A percentile compares a stretch with the other conserved stretches of the same genome.
These are phyloP conservation scores for Pseudogymnoascus sp. DNA, from an alignment of 2,329 filamentous ascomycete genomes.

Conservation along the genomic window DNA sequence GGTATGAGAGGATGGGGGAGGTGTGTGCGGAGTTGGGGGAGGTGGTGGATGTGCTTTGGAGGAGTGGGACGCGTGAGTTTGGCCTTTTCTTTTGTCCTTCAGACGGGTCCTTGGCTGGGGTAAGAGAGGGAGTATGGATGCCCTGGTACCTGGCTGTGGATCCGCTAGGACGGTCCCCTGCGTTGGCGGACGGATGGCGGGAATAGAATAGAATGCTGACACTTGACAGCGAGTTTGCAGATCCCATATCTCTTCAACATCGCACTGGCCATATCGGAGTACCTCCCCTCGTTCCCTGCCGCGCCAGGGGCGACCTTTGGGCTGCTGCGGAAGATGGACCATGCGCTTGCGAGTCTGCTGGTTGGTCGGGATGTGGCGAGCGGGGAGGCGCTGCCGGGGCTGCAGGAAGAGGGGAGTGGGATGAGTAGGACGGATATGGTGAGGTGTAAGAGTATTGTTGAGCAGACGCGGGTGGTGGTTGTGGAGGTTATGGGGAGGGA, in stretches of 20 bases:
- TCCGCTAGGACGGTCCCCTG: background rate
- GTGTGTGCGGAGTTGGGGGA: conserved; percentile 67
- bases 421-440: conserved; percentile 81
- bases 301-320: conserved; percentile 61
- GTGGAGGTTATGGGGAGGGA: conserved; percentile 58
- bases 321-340: conserved; percentile 70
- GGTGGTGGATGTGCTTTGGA: conserved; percentile 75
- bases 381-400: conserved; percentile 60
- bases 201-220: background rate
- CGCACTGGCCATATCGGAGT: conserved; percentile 63
- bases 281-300: conserved; percentile 64
- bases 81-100: background rate
- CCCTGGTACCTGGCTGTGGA: background rate
- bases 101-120: background rate
- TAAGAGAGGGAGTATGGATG: background rate
- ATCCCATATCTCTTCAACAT: conserved; percentile 76
- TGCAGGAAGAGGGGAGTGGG: conserved; percentile 53
- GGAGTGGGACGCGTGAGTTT: conserved; percentile 72
- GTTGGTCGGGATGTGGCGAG: conserved; percentile 59
- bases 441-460: conserved; percentile 71
- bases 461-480: conserved; percentile 64
- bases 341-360: conserved; percentile 71
- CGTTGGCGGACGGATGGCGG: background rate
- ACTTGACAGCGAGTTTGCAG: conserved; percentile 60
- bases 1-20: conserved; percentile 57